Conservation (phyloP, 441 rosid genomes). For the Euphorbia neoarborescens region DNA sequence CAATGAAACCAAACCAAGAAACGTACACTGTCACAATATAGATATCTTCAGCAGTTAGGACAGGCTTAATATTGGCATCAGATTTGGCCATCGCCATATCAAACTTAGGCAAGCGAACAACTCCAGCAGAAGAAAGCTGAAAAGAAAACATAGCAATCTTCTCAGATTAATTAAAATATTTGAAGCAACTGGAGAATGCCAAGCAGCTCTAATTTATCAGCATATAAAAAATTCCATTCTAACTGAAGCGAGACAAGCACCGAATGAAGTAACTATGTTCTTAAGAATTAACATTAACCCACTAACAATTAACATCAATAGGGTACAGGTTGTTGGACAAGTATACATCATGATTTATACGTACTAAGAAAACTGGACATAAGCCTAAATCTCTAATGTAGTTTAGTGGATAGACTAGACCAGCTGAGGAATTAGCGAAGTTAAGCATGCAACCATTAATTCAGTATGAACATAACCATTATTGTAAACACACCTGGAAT, state of each 20-base stretch:
- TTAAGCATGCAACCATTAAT: slow-evolving; percentile 6
- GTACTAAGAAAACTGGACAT: background rate
- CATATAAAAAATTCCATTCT: background rate
- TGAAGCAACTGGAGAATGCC: background rate
- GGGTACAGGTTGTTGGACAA: background rate
- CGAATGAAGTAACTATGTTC: background rate
- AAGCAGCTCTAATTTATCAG: background rate
- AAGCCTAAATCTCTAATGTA: background rate
- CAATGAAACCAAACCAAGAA: slow-evolving; percentile 19
- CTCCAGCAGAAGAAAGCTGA: slow-evolving; percentile 91
- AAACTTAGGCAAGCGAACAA: slow-evolving; percentile 82
- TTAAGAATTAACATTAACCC: background rate
- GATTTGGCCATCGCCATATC: slow-evolving; percentile 89
- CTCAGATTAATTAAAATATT: slow-evolving; percentile 18
- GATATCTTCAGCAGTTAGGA: slow-evolving; percentile 79
- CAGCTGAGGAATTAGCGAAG: slow-evolving; percentile 10
- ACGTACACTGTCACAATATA: slow-evolving; percentile 79
- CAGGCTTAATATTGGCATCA: slow-evolving; percentile 80
- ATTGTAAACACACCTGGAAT: slow-evolving; percentile 56
- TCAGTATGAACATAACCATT: slow-evolving; percentile 14
- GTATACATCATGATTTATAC: background rate
- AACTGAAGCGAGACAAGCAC: background rate
- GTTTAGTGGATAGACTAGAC: background rate
- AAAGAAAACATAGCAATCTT: slow-evolving; percentile 28
- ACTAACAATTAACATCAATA: background rate